Percentiles rank a stretch among this genome's conserved stretches.
These are phyloP conservation scores for Zopfia rhizophila DNA, from an alignment of 2,329 filamentous ascomycete species.

Conservation along the genomic window DNA sequence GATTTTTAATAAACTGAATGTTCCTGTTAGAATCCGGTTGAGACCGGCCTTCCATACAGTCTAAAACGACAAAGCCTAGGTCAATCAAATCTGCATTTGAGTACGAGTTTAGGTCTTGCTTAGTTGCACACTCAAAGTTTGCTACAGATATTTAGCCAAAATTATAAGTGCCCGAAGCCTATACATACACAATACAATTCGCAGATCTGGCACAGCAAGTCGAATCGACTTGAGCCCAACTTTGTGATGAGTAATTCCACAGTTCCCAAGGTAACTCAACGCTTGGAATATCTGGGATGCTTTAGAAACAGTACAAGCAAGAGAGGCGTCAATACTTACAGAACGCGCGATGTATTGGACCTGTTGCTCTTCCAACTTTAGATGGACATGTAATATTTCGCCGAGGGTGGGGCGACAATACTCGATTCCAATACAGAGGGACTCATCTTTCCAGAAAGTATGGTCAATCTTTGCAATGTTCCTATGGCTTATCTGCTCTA, in stretches of 20 bases:
- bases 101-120: not conserved
- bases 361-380: conserved; percentile 16
- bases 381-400: conserved; percentile 18
- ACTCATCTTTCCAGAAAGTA: conserved; percentile 1
- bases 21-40: conserved; percentile 4
- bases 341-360: conserved; percentile 18
- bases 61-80: conserved; percentile 24
- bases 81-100: conserved; percentile 15
- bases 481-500: conserved; percentile 3
- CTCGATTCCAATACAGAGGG: conserved; percentile 11
- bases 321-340: conserved; percentile 16
- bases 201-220: conserved; percentile 10
- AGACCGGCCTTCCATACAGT: conserved; percentile 25
- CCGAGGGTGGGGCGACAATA: conserved; percentile 20
- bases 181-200: conserved; percentile 16
- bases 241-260: conserved; percentile 8
- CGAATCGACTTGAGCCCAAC: conserved; percentile 13
- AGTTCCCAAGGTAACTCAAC: conserved; percentile 2
- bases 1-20: conserved; percentile 14
- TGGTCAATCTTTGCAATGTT: conserved; percentile 10
- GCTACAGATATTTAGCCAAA: too few relatives aligned
- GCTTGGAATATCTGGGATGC: conserved; percentile 15
- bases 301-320: too few relatives aligned
- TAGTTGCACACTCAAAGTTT: conserved; percentile 13
- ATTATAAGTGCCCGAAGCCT: too few relatives aligned